Conservation (phyloP, 192 early-diverging fungal genomes). For the Backusella australiensis region DNA sequence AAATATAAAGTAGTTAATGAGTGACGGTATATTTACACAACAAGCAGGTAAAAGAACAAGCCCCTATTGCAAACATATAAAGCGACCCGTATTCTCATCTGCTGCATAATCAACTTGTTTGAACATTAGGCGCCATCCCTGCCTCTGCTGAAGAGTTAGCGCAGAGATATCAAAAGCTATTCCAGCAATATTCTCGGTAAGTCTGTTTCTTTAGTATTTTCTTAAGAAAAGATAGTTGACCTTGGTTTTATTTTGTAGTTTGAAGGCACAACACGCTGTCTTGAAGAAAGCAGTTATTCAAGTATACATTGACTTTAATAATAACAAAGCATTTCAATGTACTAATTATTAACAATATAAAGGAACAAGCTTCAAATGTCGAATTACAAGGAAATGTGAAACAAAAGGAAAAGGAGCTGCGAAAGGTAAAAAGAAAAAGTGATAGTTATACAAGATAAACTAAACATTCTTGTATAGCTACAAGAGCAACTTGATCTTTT, state of each 20-base stretch:
- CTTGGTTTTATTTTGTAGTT: not conserved
- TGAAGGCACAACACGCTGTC: slow-evolving; percentile 60
- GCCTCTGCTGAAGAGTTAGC: slow-evolving; percentile 53
- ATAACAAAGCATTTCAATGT: not conserved
- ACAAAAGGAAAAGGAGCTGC: slow-evolving; percentile 55
- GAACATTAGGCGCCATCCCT: slow-evolving; percentile 28
- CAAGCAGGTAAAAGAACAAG: slow-evolving; percentile 24
- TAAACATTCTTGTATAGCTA: slow-evolving; percentile 5
- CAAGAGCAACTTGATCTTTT: slow-evolving; percentile 57
- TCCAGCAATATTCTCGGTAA: slow-evolving; percentile 55
- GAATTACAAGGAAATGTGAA: slow-evolving; percentile 49
- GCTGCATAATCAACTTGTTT: not conserved
- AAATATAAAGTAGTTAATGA: slow-evolving; percentile 12
- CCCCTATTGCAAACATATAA: not conserved
- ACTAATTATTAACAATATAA: not conserved
- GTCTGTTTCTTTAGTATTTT: not conserved
- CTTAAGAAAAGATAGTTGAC: not conserved
- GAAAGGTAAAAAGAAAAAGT: slow-evolving; percentile 39
- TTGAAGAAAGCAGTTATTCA: slow-evolving; percentile 58
- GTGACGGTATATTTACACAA: slow-evolving; percentile 22
- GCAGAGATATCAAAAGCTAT: slow-evolving; percentile 54
- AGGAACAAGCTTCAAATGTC: slow-evolving; percentile 57
- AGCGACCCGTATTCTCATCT: not conserved
- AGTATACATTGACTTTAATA: slow-evolving; percentile 24
- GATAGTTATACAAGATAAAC: not conserved